phyloP scores from a whole-genome alignment of 306 rosid species.

The Lablab purpureus region DNA sequence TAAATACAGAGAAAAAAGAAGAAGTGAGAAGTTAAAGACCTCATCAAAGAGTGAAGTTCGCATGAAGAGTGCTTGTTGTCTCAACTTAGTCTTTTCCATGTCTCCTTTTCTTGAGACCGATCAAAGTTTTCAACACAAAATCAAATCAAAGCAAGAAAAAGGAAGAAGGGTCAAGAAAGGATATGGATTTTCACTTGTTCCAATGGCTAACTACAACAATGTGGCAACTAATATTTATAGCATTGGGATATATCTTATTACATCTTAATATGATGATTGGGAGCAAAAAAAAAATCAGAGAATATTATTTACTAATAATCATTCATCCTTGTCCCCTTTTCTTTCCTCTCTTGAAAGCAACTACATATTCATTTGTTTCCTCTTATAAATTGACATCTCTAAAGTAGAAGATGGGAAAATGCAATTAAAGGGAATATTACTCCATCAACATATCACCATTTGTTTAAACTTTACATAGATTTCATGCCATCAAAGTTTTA shows the following conservation, averaged over 20 bases:
- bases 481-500: not conserved
- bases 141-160: constrained; percentile 4
- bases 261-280: not conserved
- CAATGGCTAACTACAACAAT: not conserved
- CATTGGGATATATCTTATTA: not conserved
- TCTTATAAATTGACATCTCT: constrained; percentile 12
- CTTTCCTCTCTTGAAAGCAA: constrained; percentile 31
- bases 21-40: constrained; percentile 43
- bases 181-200: constrained; percentile 6
- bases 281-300: not conserved
- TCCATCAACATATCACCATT: not conserved
- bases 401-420: constrained; percentile 30
- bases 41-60: constrained; percentile 70
- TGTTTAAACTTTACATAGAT: not conserved
- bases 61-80: constrained; percentile 56
- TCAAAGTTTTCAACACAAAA: not conserved
- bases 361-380: not conserved
- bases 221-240: constrained; percentile 42
- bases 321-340: not conserved
- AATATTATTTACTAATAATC: not conserved
- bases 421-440: constrained; percentile 20
- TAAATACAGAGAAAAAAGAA: not conserved
- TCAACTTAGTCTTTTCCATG: constrained; percentile 65
- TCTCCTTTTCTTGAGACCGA: constrained; percentile 13
- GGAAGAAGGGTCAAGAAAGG: not conserved